Base-by-base conservation (phyloP, 108 stramenopile species). In the Nannochloropsis oceanica region DNA sequence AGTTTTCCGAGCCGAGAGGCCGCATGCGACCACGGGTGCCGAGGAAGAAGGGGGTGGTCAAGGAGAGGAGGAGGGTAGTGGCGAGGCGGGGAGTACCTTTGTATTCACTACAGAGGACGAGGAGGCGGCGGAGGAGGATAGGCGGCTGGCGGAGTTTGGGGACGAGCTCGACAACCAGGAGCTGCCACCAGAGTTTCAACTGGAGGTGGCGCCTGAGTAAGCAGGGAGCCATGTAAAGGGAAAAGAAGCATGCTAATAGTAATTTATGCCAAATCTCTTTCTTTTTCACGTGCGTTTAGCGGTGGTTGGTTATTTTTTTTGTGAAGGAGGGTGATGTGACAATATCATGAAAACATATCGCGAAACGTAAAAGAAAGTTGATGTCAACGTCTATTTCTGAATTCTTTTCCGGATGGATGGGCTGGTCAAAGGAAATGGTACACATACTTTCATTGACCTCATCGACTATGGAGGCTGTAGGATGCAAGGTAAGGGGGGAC, bases 81-180 rank as follows among this genome's bases (percentile, higher is more conserved):
- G n/a, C 18, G 59, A 2, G n/a, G n/a, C 0, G n/a, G 59, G n/a
- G n/a, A 18, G 22, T n/a, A 73, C 59, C 18, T 7, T 2, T n/a
- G 18, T 73, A 0, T n/a, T n/a, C 0, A 18, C n/a, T 7, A n/a
- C 59, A 7, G 90, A 92, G 82, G 89, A 85, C 14, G 93, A 93
- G 42, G 89, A 93, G 44, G 92, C 93, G 82, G 79, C 88, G 88
- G 81, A 93, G 93, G 84, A 92, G 84, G 94, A 94, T 50, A 87
- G 94, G 85, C 92, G 97, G 80, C 92, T 95, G 34, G 95, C 97
- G 44, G 95, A 95, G 79, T 98, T 98, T 92, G 97, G 97, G 12
- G 91, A 94, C 81, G 97, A 96, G 97, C 87, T 98, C 34, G 97
- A 98, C 27, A 89, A 93, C 44, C 96, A 98, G 89, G 94, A 94